Evolutionary conservation across 2,329 filamentous ascomycete genomes (phyloP), one percentile per base, ranked within the genome.

Genomic region (Colletotrichum sp.): DNA sequence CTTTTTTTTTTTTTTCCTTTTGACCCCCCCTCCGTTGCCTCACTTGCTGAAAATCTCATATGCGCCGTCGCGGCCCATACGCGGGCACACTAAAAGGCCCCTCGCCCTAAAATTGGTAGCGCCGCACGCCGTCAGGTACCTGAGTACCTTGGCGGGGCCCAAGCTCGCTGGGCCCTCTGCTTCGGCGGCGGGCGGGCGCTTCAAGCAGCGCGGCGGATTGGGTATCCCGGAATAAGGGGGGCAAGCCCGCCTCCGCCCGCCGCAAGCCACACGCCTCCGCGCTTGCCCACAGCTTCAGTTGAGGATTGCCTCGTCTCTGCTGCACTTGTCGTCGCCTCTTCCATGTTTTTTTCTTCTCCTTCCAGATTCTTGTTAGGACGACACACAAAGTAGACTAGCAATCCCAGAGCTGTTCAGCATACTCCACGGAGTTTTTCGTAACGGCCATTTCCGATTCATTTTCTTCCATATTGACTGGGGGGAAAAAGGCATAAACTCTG

Each of bases 371-470:
- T 48, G 43, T 48, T 48, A 48, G 43, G 43, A 48, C 43, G 12
- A 21, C 43, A 48, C n/a, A 13, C n/a, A 43, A n/a, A 12, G 38
- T 21, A 48, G 43, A 48, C 43, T 21, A 21, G 43, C 43, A 21
- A 48, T 13, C 43, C n/a, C 43, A 48, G 43, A 48, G n/a, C 43
- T 48, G 43, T 28, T 65, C 43, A 52, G 30, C 48, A 48, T 4
- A 10, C n/a, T 48, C 30, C 10, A 58, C 70, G 73, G 70, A 60
- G 26, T 52, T 73, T 68, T 6, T 73, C 58, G 73, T 65, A 36
- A 26, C 73, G 73, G 73, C 70, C 64, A 75, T 48, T 73, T 75
- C 73, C 73, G 73, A 73, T 28, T 18, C 30, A 43, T 34, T 48
- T 36, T n/a, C 28, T n/a, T 38, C 43, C 16, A 21, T 26, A 71